These are phyloP conservation scores for Boletellus emodensis DNA, from an alignment of 768 basidiomycete genomes.

Conservation along the genomic window DNA sequence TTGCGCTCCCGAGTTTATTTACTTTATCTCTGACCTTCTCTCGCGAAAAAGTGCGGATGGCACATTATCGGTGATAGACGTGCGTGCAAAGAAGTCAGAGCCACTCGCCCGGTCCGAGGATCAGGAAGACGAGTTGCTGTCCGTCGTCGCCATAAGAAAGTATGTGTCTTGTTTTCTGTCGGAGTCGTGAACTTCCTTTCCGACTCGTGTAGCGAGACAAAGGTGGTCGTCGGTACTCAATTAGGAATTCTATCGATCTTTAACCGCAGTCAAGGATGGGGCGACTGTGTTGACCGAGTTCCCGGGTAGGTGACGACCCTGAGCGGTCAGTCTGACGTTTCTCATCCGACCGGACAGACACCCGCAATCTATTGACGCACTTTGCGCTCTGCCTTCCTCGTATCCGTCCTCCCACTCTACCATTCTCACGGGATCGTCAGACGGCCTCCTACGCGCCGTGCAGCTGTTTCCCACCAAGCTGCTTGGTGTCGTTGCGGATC, in stretches of 20 bases:
- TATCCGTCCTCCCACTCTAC: conserved; percentile 62
- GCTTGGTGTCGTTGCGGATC: conserved; percentile 85
- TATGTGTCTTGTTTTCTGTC: conserved; percentile 29
- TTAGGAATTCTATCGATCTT: conserved; percentile 87
- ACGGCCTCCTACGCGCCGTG: conserved; percentile 84
- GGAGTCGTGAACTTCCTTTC: background rate
- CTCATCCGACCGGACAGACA: conserved; percentile 51
- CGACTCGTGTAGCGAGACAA: conserved; percentile 50
- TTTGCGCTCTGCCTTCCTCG: conserved; percentile 66
- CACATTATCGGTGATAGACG: conserved; percentile 87
- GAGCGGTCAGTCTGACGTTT: background rate
- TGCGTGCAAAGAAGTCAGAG: conserved; percentile 73
- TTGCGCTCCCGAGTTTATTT: background rate
- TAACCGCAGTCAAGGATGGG: conserved; percentile 84
- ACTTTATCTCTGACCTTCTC: background rate
- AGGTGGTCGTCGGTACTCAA: conserved; percentile 86
- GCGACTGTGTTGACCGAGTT: conserved; percentile 86
- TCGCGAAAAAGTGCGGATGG: conserved; percentile 72
- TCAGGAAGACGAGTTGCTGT: conserved; percentile 92
- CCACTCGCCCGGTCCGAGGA: conserved; percentile 88
- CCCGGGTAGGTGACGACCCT: conserved; percentile 57
- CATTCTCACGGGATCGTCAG: conserved; percentile 87
- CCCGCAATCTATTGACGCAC: conserved; percentile 85
- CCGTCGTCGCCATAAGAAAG: conserved; percentile 82
- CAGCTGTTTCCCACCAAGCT: conserved; percentile 87